These are phyloP conservation scores for Taiwanofungus camphoratus DNA, from an alignment of 1,284 basidiomycete species.

Conservation along the genomic window DNA sequence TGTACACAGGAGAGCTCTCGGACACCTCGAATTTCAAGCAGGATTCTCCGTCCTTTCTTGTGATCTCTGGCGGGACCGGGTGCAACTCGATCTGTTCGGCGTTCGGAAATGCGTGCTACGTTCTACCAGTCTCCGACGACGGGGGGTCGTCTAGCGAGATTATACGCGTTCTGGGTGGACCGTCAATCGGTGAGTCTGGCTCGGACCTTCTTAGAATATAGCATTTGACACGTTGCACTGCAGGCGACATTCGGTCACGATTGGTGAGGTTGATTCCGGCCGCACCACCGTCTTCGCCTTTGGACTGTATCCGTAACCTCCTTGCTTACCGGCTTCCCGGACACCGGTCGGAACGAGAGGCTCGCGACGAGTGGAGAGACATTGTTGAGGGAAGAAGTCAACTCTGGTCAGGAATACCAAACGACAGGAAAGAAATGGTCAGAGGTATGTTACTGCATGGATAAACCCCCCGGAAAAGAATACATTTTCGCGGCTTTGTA, in stretches of 20 bases:
- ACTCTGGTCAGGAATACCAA: constrained; percentile 87
- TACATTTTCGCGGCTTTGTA: constrained; percentile 25
- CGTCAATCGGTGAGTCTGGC: constrained; percentile 59
- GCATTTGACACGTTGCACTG: too few relatives aligned
- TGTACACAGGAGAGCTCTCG: constrained; percentile 5
- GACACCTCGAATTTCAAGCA: not conserved
- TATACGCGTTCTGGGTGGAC: constrained; percentile 77
- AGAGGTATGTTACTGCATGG: constrained; percentile 45
- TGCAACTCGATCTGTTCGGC: constrained; percentile 77
- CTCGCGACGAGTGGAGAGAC: constrained; percentile 87
- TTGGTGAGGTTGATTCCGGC: constrained; percentile 76
- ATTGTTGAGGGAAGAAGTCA: constrained; percentile 86
- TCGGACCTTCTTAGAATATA: too few relatives aligned
- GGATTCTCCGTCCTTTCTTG: constrained; percentile 41
- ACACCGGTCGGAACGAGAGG: constrained; percentile 61
- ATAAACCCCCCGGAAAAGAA: not conserved
- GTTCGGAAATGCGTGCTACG: constrained; percentile 66
- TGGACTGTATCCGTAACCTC: constrained; percentile 68
- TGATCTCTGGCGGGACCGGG: constrained; percentile 80
- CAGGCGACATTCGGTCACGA: constrained; percentile 79
- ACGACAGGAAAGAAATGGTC: constrained; percentile 88
- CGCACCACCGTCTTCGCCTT: constrained; percentile 49
- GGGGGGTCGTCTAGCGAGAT: constrained; percentile 84
- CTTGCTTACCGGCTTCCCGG: constrained; percentile 79
- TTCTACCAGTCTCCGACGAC: constrained; percentile 82